Conservation (phyloP, 2,329 filamentous ascomycete species). For the Venturia carpophila region DNA sequence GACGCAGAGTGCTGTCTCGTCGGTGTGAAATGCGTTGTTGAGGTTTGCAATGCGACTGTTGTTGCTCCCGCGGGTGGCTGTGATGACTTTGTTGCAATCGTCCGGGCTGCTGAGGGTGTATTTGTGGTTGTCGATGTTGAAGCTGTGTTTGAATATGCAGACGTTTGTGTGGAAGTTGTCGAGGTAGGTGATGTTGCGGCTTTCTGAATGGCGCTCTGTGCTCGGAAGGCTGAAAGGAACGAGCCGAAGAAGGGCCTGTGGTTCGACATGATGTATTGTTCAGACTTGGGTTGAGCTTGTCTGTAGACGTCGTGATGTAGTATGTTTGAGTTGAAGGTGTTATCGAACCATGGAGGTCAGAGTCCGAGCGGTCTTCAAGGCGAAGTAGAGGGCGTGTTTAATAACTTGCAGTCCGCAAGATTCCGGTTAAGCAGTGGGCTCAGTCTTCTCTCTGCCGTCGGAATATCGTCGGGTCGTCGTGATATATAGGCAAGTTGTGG, state of each 20-base stretch:
- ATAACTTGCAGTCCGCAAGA: background rate
- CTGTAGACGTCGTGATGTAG: background rate
- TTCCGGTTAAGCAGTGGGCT: background rate
- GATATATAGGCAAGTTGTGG: background rate
- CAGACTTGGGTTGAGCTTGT: background rate
- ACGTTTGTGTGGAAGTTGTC: slow-evolving; percentile 26
- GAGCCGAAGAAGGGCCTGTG: slow-evolving; percentile 60
- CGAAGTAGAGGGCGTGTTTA: background rate
- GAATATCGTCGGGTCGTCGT: background rate
- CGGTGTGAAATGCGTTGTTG: slow-evolving; percentile 33
- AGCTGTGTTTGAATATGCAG: slow-evolving; percentile 30
- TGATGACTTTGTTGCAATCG: slow-evolving; percentile 19
- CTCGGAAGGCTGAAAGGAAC: slow-evolving; percentile 60
- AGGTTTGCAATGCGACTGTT: slow-evolving; percentile 32
- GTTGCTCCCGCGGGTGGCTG: slow-evolving; percentile 29
- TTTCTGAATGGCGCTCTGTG: slow-evolving; percentile 54
- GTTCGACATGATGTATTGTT: slow-evolving; percentile 46
- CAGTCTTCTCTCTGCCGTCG: background rate
- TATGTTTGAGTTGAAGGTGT: background rate
- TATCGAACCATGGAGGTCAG: background rate
- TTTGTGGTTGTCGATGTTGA: slow-evolving; percentile 33
- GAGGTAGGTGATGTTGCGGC: slow-evolving; percentile 40
- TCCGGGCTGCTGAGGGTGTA: slow-evolving; percentile 22
- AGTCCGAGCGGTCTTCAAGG: background rate
- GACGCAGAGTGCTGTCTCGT: slow-evolving; percentile 29